phyloP scores from a whole-genome alignment of 805 yeast genomes.

The Zygoascus tannicola region DNA sequence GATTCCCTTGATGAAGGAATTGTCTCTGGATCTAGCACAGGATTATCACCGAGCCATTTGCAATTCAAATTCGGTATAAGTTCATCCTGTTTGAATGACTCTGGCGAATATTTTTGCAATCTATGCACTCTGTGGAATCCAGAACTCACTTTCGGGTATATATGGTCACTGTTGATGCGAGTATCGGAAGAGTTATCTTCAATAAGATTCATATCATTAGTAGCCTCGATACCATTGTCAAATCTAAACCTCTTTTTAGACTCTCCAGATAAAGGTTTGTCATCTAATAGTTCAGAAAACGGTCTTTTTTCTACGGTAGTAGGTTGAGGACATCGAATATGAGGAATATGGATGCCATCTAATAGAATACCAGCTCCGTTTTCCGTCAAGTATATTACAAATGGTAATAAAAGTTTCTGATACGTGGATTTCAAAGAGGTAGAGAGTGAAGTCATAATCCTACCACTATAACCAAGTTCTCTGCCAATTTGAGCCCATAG shows the following conservation, averaged over 20 bases:
- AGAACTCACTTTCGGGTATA: not conserved
- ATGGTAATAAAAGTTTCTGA: conserved; percentile 33
- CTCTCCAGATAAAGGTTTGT: not conserved
- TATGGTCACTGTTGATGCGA: not conserved
- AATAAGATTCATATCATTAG: not conserved
- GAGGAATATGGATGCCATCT: conserved; percentile 10
- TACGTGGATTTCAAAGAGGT: conserved; percentile 57
- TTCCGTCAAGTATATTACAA: conserved; percentile 13
- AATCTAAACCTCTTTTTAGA: conserved; percentile 8
- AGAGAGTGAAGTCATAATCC: conserved; percentile 61
- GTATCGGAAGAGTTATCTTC: not conserved
- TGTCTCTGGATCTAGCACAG: conserved; percentile 27
- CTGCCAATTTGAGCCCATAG: conserved; percentile 79
- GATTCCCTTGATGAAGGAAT: conserved; percentile 35
- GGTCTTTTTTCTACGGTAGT: not conserved
- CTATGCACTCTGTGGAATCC: conserved; percentile 1
- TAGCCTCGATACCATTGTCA: conserved; percentile 9
- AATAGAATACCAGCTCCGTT: conserved; percentile 7
- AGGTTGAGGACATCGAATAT: not conserved
- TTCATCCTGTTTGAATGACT: conserved; percentile 11
- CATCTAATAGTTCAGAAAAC: not conserved
- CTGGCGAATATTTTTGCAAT: conserved; percentile 7
- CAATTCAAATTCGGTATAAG: conserved; percentile 15
- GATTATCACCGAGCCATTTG: conserved; percentile 36
- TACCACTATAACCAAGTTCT: conserved; percentile 67